These are phyloP conservation scores for Colletotrichum sp. DNA, from an alignment of 2,329 filamentous ascomycete species.

Conservation along the genomic window DNA sequence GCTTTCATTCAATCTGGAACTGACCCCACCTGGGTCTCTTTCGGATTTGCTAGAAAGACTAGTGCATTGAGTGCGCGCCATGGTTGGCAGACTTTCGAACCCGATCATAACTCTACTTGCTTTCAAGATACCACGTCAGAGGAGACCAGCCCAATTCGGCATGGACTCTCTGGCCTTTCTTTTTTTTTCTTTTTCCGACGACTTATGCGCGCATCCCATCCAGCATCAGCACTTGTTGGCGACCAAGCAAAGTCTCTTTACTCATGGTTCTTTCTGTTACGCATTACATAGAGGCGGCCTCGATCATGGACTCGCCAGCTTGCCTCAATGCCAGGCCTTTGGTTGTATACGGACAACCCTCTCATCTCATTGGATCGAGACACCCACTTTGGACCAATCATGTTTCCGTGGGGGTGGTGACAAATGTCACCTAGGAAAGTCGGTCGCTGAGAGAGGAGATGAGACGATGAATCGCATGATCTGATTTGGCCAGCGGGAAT, in stretches of 20 bases:
- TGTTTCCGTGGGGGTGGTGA: neutral
- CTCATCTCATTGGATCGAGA: slow-evolving; percentile 11
- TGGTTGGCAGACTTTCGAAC: slow-evolving; percentile 8
- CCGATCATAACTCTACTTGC: slow-evolving; percentile 19
- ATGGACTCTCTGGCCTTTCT: slow-evolving; percentile 12
- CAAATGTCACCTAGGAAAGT: neutral
- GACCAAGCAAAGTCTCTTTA: slow-evolving; percentile 8
- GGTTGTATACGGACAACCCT: slow-evolving; percentile 7
- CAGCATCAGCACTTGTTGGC: slow-evolving; percentile 12
- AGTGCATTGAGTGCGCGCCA: neutral
- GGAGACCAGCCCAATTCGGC: neutral
- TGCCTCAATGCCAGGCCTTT: neutral
- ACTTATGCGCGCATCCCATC: slow-evolving; percentile 4
- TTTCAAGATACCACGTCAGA: slow-evolving; percentile 22
- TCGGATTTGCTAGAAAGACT: neutral
- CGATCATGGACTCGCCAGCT: neutral
- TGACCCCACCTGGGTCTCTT: neutral
- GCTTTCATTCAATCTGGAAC: neutral
- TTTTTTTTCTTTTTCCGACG: slow-evolving; percentile 9
- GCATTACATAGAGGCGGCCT: slow-evolving; percentile 16
- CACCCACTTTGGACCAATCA: slow-evolving; percentile 6
- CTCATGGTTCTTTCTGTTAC: slow-evolving; percentile 2
- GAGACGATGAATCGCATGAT: slow-evolving; percentile 20
- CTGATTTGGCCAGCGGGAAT: slow-evolving; percentile 16
- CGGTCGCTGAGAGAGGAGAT: neutral